A percentile compares a stretch with the other conserved stretches of the same genome.
phyloP scores from a whole-genome alignment of 225 moss, liverwort and hornwort species.

The Ulota crispa region DNA sequence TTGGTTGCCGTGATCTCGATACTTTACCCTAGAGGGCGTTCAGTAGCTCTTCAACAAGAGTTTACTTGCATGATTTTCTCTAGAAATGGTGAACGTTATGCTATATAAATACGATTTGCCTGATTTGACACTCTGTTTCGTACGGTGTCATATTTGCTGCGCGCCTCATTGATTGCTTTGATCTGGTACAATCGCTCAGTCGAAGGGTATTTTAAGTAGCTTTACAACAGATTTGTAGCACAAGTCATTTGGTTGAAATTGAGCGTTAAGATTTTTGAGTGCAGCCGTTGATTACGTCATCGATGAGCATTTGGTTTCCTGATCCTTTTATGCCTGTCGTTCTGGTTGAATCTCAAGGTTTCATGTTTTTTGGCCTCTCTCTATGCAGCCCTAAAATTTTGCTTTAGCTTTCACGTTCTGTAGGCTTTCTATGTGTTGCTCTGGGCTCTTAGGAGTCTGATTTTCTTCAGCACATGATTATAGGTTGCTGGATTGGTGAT shows the following conservation, averaged over 20 bases:
- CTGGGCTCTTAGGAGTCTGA: not conserved
- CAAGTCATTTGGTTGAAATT: not conserved
- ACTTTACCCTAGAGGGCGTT: not conserved
- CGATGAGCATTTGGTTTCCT: not conserved
- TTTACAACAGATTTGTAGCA: not conserved
- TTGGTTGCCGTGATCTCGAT: not conserved
- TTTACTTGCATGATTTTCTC: not conserved
- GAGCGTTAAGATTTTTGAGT: not conserved
- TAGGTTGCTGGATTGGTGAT: conserved; percentile 31
- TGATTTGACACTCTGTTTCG: not conserved
- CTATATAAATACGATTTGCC: not conserved
- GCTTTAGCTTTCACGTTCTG: not conserved
- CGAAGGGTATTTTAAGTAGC: not conserved
- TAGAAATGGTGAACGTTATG: not conserved
- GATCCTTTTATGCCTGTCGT: not conserved
- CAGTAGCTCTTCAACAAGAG: not conserved
- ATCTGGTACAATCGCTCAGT: not conserved
- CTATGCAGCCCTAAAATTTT: not conserved
- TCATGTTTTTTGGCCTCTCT: not conserved
- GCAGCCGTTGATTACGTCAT: not conserved
- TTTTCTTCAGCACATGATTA: conserved; percentile 7
- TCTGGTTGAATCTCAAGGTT: not conserved
- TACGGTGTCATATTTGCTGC: not conserved
- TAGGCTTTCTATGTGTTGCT: not conserved
- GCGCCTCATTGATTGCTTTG: not conserved